Evolutionary conservation across 768 basidiomycete genomes (phyloP), one percentile per base, ranked within the genome.

Genomic region (Kwoniella bestiolae): DNA sequence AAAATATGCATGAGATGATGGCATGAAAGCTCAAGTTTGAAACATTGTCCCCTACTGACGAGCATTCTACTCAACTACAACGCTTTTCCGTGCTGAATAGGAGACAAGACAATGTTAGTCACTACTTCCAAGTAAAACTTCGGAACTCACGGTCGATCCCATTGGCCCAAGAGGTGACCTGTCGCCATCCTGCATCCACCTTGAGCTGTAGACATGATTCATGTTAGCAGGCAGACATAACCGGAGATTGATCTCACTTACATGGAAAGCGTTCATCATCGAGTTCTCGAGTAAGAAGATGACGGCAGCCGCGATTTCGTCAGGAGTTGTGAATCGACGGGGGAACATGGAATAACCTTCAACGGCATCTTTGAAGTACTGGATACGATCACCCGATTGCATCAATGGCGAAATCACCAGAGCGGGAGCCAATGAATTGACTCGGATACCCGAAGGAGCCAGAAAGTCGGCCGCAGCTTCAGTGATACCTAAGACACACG

Each of bases 401-500:
- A 53, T 53, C 26, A 57, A 34, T 21, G 56, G 23, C 9, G 51
- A 53, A 21, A 53, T 14, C 5, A 53, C 51, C 51, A 53, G 26
- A 5, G 51, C 51, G 8, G 51, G 51, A 53, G 76, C 77, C 31
- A 79, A 63, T 12, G 71, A 72, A 57, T 56, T 64, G 21, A 75
- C 73, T 31, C 77, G 46, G 61, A 79, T 79, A 31, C 76, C 77
- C 14, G 62, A 68, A 2, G 77, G 76, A 32, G 74, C 77, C 9
- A 79, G 64, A 66, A 67, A 79, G 51, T 79, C 76, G 35, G 74
- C 56, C 38, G 68, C 45, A 3, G 66, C 55, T 38, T 28, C 31
- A 5, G 62, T 55, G 34, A 68, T 25, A 29, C 18, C 38, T 18
- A 53, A 26, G 9, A 53, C 51, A 23, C 51, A 53, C 7, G 51